Evolutionary conservation across 306 rosid genomes (phyloP).

Genomic region (Cicer cuneatum): DNA sequence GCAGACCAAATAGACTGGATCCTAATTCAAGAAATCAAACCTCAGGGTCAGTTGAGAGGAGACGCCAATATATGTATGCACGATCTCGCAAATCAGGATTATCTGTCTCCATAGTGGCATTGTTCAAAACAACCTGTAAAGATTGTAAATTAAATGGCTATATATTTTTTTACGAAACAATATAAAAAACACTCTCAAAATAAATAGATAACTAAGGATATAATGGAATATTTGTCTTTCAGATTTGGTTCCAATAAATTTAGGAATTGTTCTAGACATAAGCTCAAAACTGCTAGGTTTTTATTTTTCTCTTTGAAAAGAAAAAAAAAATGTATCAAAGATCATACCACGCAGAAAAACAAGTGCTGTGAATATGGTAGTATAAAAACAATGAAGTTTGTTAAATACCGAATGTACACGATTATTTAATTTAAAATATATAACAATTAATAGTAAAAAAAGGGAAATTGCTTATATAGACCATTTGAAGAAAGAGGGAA

Average conservation of each 20-base stretch:
- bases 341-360: slow-evolving; percentile 13
- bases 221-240: slow-evolving; percentile 10
- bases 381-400: slow-evolving; percentile 6
- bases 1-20: slow-evolving; percentile 6
- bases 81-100: slow-evolving; percentile 99
- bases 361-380: not conserved
- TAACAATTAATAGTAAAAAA: slow-evolving; percentile 10
- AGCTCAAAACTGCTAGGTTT: slow-evolving; percentile 16
- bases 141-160: slow-evolving; percentile 21
- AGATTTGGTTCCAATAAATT: slow-evolving; percentile 23
- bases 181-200: slow-evolving; percentile 10
- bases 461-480: slow-evolving; percentile 1
- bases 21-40: slow-evolving; percentile 57
- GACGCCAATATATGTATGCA: slow-evolving; percentile 99
- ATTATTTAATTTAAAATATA: not conserved
- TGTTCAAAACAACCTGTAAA: slow-evolving; percentile 93
- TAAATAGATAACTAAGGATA: slow-evolving; percentile 20
- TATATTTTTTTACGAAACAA: slow-evolving; percentile 1
- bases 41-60: slow-evolving; percentile 98
- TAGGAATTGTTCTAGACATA: slow-evolving; percentile 28
- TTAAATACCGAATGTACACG: not conserved
- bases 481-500: slow-evolving; percentile 20
- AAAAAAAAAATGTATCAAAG: not conserved
- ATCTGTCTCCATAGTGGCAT: slow-evolving; percentile 97
- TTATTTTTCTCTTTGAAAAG: not conserved